Conservation (phyloP, 2,329 filamentous ascomycete genomes). For the Sporothrix inflata region DNA sequence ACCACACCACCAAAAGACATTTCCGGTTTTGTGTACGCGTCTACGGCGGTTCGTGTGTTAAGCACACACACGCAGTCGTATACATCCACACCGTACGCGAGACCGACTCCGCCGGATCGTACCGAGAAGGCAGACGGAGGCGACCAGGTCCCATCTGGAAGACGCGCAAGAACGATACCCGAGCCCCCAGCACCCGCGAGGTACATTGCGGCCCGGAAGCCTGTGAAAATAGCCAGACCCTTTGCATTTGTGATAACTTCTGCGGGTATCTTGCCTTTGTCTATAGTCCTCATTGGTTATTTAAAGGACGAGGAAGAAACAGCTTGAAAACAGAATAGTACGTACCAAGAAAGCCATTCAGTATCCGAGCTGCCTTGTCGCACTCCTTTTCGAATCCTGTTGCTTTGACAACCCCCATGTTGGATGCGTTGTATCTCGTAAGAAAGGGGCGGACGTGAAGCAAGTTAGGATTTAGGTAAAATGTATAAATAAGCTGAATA, state of each 20-base stretch:
- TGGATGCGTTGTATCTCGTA: background rate
- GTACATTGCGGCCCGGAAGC: constrained; percentile 4
- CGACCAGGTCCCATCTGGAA: background rate
- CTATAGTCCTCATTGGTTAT: background rate
- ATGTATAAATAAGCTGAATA: background rate
- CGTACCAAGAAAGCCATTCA: background rate
- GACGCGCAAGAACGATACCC: background rate
- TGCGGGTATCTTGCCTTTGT: background rate
- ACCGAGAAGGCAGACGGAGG: constrained; percentile 1
- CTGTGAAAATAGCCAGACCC: background rate
- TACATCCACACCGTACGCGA: background rate
- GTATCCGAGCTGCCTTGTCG: background rate
- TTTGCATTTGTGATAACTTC: background rate
- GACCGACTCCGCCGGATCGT: background rate
- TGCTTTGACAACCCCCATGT: background rate
- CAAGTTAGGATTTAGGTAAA: too few species aligned
- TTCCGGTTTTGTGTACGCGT: background rate
- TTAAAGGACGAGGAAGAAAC: background rate
- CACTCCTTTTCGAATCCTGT: background rate
- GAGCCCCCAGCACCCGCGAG: background rate
- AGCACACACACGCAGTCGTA: background rate
- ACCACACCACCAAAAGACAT: background rate
- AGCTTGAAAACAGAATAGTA: background rate
- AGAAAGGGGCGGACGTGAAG: background rate
- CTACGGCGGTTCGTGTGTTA: background rate